Evolutionary conservation across 2,329 filamentous ascomycete species (phyloP).

Genomic region (Fusarium caatingaense): DNA sequence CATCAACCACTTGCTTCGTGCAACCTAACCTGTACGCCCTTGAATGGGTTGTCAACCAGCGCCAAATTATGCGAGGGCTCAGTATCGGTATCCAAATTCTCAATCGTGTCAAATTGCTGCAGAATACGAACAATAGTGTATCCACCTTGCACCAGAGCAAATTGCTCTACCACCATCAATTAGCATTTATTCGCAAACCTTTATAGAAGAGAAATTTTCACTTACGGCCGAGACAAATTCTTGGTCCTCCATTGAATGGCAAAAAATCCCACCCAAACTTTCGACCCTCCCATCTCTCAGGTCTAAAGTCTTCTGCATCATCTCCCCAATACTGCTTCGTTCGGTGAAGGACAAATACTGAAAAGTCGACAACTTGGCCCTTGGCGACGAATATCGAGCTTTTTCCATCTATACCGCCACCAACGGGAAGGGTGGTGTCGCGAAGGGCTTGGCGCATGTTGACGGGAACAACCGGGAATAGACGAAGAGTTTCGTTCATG

Average conservation of each 20-base stretch:
- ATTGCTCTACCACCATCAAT: no score
- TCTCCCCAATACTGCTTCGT: slow-evolving; percentile 52
- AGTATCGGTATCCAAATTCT: no score
- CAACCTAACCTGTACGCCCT: no score
- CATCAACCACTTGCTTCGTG: no score
- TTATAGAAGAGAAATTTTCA: no score
- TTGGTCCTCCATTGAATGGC: not conserved
- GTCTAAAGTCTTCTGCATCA: slow-evolving; percentile 55
- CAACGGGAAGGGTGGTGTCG: slow-evolving; percentile 62
- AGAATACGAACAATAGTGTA: no score
- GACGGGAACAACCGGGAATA: slow-evolving; percentile 58
- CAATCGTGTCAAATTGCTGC: no score
- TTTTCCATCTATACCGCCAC: slow-evolving; percentile 60
- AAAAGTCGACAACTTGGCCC: slow-evolving; percentile 56
- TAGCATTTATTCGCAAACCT: no score
- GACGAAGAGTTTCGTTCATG: not conserved
- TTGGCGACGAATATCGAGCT: slow-evolving; percentile 61
- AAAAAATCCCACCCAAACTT: slow-evolving; percentile 42
- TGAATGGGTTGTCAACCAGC: no score
- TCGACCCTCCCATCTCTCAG: slow-evolving; percentile 54
- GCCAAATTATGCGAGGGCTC: no score
- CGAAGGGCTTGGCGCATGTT: slow-evolving; percentile 59
- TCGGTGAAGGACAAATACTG: slow-evolving; percentile 56
- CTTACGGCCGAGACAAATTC: no score
- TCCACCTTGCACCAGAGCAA: no score